These are phyloP conservation scores for Cladosporium sp. DNA, from an alignment of 2,329 filamentous ascomycete species.

Conservation along the genomic window DNA sequence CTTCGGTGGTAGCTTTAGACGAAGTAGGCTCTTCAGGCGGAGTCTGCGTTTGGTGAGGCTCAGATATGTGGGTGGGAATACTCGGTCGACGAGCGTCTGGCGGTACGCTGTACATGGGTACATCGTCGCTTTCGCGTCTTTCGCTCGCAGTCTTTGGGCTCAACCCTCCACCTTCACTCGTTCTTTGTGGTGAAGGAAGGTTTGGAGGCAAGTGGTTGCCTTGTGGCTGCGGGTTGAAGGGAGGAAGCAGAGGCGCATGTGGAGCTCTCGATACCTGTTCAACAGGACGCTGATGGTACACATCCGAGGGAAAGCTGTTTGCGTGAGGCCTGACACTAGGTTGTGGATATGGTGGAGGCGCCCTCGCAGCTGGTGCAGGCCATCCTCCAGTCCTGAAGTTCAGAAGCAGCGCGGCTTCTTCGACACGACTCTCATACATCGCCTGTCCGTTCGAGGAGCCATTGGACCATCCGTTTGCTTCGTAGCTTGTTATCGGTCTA, in stretches of 20 bases:
- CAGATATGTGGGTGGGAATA: neutral
- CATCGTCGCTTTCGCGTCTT: conserved; percentile 3
- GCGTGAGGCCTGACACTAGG: conserved; percentile 25
- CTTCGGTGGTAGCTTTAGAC: conserved; percentile 21
- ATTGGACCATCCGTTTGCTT: conserved; percentile 15
- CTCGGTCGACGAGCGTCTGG: neutral
- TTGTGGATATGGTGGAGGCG: conserved; percentile 7
- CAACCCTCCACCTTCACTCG: conserved; percentile 13
- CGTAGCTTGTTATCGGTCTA: conserved; percentile 46
- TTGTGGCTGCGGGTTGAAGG: conserved; percentile 24
- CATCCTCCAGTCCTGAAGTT: conserved; percentile 36
- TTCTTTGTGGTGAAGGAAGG: conserved; percentile 24
- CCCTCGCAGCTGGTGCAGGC: conserved; percentile 14
- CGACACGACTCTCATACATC: conserved; percentile 35
- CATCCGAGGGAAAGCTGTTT: conserved; percentile 29
- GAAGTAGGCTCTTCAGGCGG: conserved; percentile 34
- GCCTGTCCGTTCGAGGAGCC: conserved; percentile 20
- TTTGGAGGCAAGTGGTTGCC: conserved; percentile 9
- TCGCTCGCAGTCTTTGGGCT: conserved; percentile 12
- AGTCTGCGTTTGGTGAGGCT: conserved; percentile 35
- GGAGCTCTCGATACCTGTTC: conserved; percentile 14
- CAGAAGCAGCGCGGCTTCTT: conserved; percentile 44
- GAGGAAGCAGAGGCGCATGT: conserved; percentile 22
- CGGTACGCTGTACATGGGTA: neutral
- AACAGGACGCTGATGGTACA: conserved; percentile 20